Conservation (phyloP, 2,329 filamentous ascomycete species). For the Fusarium coffeatum region DNA sequence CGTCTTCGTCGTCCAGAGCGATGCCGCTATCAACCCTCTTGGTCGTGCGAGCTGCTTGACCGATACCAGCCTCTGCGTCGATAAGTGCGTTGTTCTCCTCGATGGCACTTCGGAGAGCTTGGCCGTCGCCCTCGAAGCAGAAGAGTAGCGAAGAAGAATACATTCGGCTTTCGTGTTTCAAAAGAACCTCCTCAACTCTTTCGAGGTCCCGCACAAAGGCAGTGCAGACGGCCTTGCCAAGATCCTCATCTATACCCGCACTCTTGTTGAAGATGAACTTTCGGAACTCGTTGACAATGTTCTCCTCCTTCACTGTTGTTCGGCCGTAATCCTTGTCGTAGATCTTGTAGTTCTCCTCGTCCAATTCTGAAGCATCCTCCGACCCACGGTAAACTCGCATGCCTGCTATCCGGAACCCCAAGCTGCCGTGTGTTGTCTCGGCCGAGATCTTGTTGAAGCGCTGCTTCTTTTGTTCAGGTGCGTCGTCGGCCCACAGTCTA, state of each 20-base stretch:
- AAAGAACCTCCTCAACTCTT: slow-evolving; percentile 64
- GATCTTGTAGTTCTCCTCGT: slow-evolving; percentile 66
- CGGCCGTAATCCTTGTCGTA: slow-evolving; percentile 74
- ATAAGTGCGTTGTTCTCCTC: slow-evolving; percentile 64
- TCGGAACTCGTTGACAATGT: slow-evolving; percentile 65
- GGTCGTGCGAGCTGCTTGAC: slow-evolving; percentile 51
- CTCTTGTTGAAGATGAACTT: slow-evolving; percentile 68
- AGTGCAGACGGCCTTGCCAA: slow-evolving; percentile 66
- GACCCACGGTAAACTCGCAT: slow-evolving; percentile 73
- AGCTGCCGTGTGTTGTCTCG: slow-evolving; percentile 69
- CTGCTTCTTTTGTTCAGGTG: slow-evolving; percentile 67
- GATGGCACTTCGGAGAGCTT: slow-evolving; percentile 63
- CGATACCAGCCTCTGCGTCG: slow-evolving; percentile 62
- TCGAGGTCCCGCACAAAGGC: slow-evolving; percentile 66
- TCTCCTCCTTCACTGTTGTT: slow-evolving; percentile 62
- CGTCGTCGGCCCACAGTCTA: slow-evolving; percentile 84
- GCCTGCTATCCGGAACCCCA: slow-evolving; percentile 73
- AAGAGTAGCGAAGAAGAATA: slow-evolving; percentile 72
- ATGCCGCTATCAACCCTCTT: slow-evolving; percentile 68
- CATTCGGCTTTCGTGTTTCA: slow-evolving; percentile 70
- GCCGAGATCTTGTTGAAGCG: slow-evolving; percentile 70
- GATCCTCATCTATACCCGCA: slow-evolving; percentile 69
- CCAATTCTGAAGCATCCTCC: slow-evolving; percentile 61
- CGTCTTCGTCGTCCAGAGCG: slow-evolving; percentile 58
- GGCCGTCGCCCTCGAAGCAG: slow-evolving; percentile 72